phyloP scores from a whole-genome alignment of 805 yeast species.

The Komagataella pastoris region DNA sequence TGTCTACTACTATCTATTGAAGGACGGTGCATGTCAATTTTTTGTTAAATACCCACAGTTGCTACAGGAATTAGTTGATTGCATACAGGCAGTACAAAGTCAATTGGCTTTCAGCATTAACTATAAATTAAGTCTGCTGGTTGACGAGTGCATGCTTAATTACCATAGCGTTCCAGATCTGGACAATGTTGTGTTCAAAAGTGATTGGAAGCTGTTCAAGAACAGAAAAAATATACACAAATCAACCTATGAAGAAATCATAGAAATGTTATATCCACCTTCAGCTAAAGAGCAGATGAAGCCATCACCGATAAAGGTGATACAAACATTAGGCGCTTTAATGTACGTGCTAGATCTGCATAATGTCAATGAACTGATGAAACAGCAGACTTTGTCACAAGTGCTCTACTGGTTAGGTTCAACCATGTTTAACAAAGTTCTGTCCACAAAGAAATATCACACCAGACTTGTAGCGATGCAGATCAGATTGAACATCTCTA shows the following conservation, averaged over 20 bases:
- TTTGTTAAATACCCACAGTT: slow-evolving; percentile 41
- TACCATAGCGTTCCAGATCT: slow-evolving; percentile 78
- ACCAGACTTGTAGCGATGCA: slow-evolving; percentile 83
- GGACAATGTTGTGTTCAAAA: slow-evolving; percentile 61
- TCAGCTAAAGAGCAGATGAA: slow-evolving; percentile 63
- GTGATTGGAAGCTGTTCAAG: slow-evolving; percentile 43
- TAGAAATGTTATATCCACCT: slow-evolving; percentile 76
- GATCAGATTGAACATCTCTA: slow-evolving; percentile 72
- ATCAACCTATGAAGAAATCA: slow-evolving; percentile 58
- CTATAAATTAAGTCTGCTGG: slow-evolving; percentile 37
- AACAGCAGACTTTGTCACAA: slow-evolving; percentile 64
- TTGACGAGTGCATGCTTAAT: slow-evolving; percentile 59
- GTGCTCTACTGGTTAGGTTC: slow-evolving; percentile 70
- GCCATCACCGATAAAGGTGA: slow-evolving; percentile 79
- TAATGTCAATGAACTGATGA: slow-evolving; percentile 65
- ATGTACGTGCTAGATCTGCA: slow-evolving; percentile 75
- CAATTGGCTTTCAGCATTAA: slow-evolving; percentile 56
- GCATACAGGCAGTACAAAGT: slow-evolving; percentile 48
- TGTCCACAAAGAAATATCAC: slow-evolving; percentile 54
- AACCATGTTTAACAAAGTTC: slow-evolving; percentile 57
- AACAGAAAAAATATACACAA: slow-evolving; percentile 23
- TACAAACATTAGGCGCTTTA: slow-evolving; percentile 82
- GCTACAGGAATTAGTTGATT: slow-evolving; percentile 42
- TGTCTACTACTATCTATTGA: slow-evolving; percentile 61
- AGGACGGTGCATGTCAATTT: slow-evolving; percentile 41